Evolutionary conservation across 2,329 filamentous ascomycete genomes (phyloP), one percentile per base, ranked within the genome.

Genomic region (Colletotrichum eleusines): DNA sequence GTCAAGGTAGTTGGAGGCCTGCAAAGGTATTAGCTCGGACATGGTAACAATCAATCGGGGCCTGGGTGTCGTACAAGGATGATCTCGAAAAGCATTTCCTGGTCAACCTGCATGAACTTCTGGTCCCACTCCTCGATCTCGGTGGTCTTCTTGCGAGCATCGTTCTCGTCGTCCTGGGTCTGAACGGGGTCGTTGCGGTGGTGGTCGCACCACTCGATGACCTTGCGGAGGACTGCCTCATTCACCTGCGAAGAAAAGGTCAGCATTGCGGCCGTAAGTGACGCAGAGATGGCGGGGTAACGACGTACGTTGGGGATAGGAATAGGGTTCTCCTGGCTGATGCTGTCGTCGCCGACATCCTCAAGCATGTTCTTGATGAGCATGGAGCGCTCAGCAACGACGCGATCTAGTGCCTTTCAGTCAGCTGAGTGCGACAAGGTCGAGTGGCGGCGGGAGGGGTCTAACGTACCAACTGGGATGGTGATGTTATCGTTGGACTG

Each of bases 91-190:
- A 99, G 89, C 96, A 99, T 98, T 84, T 99, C 96, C 80, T 99
- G 96, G 81, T 99, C 96, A 23, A 99, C 96, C 84, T 98, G 95
- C 96, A 99, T 98, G 83, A 98, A 99, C 85, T 99, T 99, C 83
- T 98, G 95, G 77, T 99, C 96, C 96, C 96, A 99, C 84, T 99
- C 96, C 71, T 98, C 96, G 75, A 99, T 99, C 77, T 99, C 96
- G 57, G 96, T 98, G 1, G 95, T 97, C 90, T 97, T 98, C 88
- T 98, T 98, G 76, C 96, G 94, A 61, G 91, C 94, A 77, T 98
- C 95, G 73, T 92, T 92, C 77, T 99, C 94, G 72, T 97, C 96
- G 73, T 98, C 95, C 77, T 90, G 89, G 64, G 91, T 87, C 73
- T 90, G 88, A n/a, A 90, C 87, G 48, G 96, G 94, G 78, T 99